Conservation (phyloP, 1,139 yeast species). For the Kluyveromyces sp. region DNA sequence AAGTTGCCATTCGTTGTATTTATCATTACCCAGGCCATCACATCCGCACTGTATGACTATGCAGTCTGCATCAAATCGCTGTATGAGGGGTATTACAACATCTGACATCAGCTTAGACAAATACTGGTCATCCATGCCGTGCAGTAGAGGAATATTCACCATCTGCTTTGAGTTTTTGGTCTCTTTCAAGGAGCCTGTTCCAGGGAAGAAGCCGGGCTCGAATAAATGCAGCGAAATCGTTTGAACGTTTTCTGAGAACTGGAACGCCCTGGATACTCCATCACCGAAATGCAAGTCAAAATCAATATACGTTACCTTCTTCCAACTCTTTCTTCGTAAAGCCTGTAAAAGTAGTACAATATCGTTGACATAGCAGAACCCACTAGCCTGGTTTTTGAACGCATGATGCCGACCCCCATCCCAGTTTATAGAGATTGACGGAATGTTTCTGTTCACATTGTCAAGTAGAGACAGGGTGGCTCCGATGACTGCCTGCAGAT, state of each 20-base stretch:
- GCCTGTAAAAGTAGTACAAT: constrained; percentile 48
- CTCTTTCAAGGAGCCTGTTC: constrained; percentile 47
- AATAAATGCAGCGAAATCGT: constrained; percentile 60
- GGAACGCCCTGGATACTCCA: constrained; percentile 66
- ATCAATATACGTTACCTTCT: constrained; percentile 57
- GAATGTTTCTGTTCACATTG: constrained; percentile 10
- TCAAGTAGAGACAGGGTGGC: constrained; percentile 45
- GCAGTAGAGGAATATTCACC: constrained; percentile 50
- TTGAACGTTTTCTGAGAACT: constrained; percentile 47
- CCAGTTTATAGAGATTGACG: constrained; percentile 55
- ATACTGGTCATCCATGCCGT: constrained; percentile 47
- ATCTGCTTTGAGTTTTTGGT: constrained; percentile 34
- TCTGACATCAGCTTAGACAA: constrained; percentile 36
- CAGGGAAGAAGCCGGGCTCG: constrained; percentile 68
- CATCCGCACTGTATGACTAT: constrained; percentile 64
- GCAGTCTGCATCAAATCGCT: constrained; percentile 41
- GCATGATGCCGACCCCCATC: constrained; percentile 79
- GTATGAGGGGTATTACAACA: constrained; percentile 41
- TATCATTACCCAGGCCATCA: constrained; percentile 61
- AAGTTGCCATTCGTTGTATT: constrained; percentile 62
- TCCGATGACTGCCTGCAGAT: constrained; percentile 48
- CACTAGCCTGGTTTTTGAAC: constrained; percentile 48
- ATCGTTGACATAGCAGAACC: constrained; percentile 72
- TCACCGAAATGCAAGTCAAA: constrained; percentile 76
- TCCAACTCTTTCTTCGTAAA: constrained; percentile 39